Evolutionary conservation across 257 asterid species (phyloP), one percentile per base, ranked within the genome.

Genomic region (Petrea volubilis): DNA sequence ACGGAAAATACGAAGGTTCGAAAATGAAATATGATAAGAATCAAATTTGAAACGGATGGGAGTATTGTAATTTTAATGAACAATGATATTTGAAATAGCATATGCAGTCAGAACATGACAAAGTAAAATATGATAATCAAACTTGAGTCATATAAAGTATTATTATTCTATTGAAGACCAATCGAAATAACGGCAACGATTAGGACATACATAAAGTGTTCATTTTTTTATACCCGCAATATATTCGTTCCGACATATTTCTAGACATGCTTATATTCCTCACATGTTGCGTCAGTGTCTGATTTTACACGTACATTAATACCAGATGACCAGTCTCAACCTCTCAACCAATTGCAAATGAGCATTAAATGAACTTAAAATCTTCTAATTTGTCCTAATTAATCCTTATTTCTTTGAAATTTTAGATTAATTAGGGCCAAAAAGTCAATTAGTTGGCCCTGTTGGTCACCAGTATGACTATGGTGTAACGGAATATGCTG

Each of bases 401-500:
- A 50, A 17, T 47, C 17, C 17, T n/a, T 17, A 0, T 2, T 13
- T 0, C 8, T 15, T 13, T 36, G 36, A 25, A 55, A 24, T 2
- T 4, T 12, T 24, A 10, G 36, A 3, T 24, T 23, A 55, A 55
- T 13, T 25, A 55, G 61, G 61, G 61, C n/a, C 38, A 55, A 25
- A 55, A 55, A 25, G 20, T 55, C 38, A 55, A 27, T 11, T 53
- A 23, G 18, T 24, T 23, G 31, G 59, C 21, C 2, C 23, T 71
- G 15, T 64, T 66, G 53, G 67, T 74, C 73, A 51, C 61, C 60
- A 41, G 49, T 18, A 65, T 18, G 67, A 67, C 74, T 62, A 57
- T 57, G 67, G 3, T n/a, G 79, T 44, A 79, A 82, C 25, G 28
- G 97, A 91, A 91, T 91, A 91, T 91, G 96, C 95, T 77, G 74